Evolutionary conservation across 2,329 filamentous ascomycete genomes (phyloP).

Genomic region (Pseudogymnoascus sp.): DNA sequence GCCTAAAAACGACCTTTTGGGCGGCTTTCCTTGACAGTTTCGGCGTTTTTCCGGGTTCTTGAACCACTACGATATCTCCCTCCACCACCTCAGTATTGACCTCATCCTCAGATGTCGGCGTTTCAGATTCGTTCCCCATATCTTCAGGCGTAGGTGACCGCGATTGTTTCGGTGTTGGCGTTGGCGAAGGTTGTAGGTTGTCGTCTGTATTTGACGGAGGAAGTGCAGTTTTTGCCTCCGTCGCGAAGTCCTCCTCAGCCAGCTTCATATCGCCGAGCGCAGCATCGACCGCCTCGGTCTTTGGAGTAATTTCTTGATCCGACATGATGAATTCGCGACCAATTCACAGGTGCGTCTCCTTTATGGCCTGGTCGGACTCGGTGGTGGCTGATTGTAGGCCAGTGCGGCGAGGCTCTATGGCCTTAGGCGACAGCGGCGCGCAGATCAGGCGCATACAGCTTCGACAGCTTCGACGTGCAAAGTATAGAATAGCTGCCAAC

Average conservation of each 20-base stretch:
- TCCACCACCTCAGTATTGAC: constrained; percentile 46
- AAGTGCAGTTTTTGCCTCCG: constrained; percentile 21
- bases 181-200: constrained; percentile 20
- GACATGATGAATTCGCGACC: constrained; percentile 21
- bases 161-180: constrained; percentile 23
- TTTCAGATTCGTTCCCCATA: constrained; percentile 16
- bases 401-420: constrained; percentile 5
- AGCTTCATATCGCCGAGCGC: constrained; percentile 30
- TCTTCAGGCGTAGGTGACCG: constrained; percentile 22
- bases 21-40: constrained; percentile 69
- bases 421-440: neutral
- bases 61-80: constrained; percentile 54
- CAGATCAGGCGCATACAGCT: neutral
- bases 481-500: neutral
- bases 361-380: neutral
- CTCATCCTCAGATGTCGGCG: constrained; percentile 31
- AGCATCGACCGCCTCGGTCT: constrained; percentile 25
- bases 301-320: constrained; percentile 22
- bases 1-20: constrained; percentile 57
- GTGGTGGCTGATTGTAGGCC: neutral
- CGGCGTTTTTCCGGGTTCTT: constrained; percentile 57
- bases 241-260: constrained; percentile 19
- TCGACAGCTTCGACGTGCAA: neutral
- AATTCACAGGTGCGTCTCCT: constrained; percentile 7
- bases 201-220: constrained; percentile 12